Base-by-base conservation (phyloP, 176 grass and related monocot species). In the Juncus effusus region DNA sequence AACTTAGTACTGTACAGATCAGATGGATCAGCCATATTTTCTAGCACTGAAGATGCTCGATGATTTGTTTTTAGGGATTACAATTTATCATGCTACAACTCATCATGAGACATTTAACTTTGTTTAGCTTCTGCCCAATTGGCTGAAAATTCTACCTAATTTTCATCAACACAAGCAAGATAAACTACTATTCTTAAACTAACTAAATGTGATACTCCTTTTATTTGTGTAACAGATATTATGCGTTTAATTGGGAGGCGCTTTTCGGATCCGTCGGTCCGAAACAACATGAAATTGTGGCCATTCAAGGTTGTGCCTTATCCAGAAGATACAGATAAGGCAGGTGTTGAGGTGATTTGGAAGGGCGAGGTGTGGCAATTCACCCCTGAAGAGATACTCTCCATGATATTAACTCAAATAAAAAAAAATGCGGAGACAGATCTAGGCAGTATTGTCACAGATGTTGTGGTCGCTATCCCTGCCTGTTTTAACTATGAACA, bases 161-260 rank as follows among this genome's bases (percentile, higher is more conserved):
- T 28, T 28, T 28, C 19, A 28, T 28, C 1, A 28, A 28, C 19
- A 28, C 19, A 28, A 28, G 19, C 9, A 2, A 47, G 44, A 1
- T 6, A 47, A 47, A 9, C 9, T 47, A 5, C 44, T 9, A 2
- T 9, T 47, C 2, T 5, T 2, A 47, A 2, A 6, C 9, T 47
- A 47, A 47, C 2, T 47, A 47, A 47, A 47, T 47, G 4, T 47
- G 44, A 47, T 47, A 1, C 44, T 74, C 13, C 2, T 59, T 10
- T 49, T 7, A 54, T 36, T 9, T 15, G 16, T 3, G 5, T 42
- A 19, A 4, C 57, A 79, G 76, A 79, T 79, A 65, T 51, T 4
- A 79, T 71, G 54, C 55, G 76, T 7, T 79, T 79, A 60, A 70
- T 79, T 37, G 76, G 76, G 1, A 62, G 64, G 12, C 67, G 76